Conservation (phyloP, 2,329 filamentous ascomycete genomes). For the Ascochyta pisi region DNA sequence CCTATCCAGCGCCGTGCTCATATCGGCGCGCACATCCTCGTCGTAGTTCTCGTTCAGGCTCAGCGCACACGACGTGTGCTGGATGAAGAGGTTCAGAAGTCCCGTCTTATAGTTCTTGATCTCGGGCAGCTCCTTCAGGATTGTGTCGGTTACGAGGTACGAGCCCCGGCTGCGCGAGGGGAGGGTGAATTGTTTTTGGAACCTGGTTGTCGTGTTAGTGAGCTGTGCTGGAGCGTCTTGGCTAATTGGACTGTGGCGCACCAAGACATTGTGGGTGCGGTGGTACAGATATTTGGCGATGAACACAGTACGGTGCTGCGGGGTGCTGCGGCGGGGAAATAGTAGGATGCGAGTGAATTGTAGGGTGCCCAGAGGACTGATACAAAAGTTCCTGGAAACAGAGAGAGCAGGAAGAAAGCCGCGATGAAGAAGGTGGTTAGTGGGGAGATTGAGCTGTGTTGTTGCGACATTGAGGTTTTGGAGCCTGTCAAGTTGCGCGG, state of each 20-base stretch:
- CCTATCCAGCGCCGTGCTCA: constrained; percentile 91
- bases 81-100: constrained; percentile 82
- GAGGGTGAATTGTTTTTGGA: constrained; percentile 83
- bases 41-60: constrained; percentile 94
- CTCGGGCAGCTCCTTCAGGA: constrained; percentile 76
- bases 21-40: constrained; percentile 84
- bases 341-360: constrained; percentile 35
- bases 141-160: constrained; percentile 85
- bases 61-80: constrained; percentile 92
- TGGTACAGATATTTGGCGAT: constrained; percentile 37
- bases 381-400: constrained; percentile 58
- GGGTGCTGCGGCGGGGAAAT: constrained; percentile 22
- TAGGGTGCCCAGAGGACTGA: constrained; percentile 49
- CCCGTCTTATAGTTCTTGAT: constrained; percentile 79
- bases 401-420: constrained; percentile 57
- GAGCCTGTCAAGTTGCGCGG: constrained; percentile 4
- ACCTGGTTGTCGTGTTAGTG: constrained; percentile 38
- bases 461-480: constrained; percentile 18
- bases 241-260: constrained; percentile 9
- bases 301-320: constrained; percentile 33
- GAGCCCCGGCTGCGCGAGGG: constrained; percentile 79
- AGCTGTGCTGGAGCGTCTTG: too few relatives aligned
- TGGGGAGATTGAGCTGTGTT: constrained; percentile 39
- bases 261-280: constrained; percentile 42
- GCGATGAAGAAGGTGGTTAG: constrained; percentile 56